Percentiles rank a stretch among this genome's conserved stretches.
These are phyloP conservation scores for Neurospora sp. DNA, from an alignment of 495 filamentous ascomycete species.

Conservation along the genomic window DNA sequence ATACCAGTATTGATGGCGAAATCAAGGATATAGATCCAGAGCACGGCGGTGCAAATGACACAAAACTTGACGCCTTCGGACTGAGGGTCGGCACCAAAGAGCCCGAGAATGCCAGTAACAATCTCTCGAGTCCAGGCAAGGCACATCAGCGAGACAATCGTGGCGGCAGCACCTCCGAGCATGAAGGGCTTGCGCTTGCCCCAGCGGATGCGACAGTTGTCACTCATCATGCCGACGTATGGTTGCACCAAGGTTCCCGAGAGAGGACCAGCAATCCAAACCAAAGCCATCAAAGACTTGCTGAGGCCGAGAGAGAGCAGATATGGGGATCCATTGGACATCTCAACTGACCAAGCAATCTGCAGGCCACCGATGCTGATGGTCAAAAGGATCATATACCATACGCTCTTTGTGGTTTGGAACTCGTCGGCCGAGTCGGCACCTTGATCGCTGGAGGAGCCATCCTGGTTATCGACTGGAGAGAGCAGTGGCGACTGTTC, in stretches of 20 bases:
- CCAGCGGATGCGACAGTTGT: constrained; percentile 71
- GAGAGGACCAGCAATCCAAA: constrained; percentile 88
- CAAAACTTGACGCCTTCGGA: constrained; percentile 49
- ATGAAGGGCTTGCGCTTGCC: constrained; percentile 87
- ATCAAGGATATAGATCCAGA: constrained; percentile 76
- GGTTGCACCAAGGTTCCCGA: constrained; percentile 83
- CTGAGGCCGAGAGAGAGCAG: constrained; percentile 71
- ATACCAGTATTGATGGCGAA: constrained; percentile 87
- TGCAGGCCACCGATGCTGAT: constrained; percentile 78
- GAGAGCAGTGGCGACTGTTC: constrained; percentile 53
- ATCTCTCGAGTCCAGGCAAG: constrained; percentile 79
- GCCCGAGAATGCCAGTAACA: constrained; percentile 53
- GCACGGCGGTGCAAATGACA: constrained; percentile 63
- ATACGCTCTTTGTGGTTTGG: constrained; percentile 61
- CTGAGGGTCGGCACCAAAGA: constrained; percentile 60
- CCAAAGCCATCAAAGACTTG: constrained; percentile 85
- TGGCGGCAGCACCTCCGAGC: constrained; percentile 62
- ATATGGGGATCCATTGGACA: constrained; percentile 71
- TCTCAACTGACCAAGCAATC: constrained; percentile 88
- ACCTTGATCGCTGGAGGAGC: constrained; percentile 24
- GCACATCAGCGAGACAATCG: constrained; percentile 59
- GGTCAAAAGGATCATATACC: constrained; percentile 77
- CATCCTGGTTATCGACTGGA: constrained; percentile 30
- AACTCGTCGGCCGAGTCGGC: constrained; percentile 31
- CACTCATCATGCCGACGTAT: constrained; percentile 85